Evolutionary conservation across 768 basidiomycete genomes (phyloP).

Genomic region (Suillus discolor): DNA sequence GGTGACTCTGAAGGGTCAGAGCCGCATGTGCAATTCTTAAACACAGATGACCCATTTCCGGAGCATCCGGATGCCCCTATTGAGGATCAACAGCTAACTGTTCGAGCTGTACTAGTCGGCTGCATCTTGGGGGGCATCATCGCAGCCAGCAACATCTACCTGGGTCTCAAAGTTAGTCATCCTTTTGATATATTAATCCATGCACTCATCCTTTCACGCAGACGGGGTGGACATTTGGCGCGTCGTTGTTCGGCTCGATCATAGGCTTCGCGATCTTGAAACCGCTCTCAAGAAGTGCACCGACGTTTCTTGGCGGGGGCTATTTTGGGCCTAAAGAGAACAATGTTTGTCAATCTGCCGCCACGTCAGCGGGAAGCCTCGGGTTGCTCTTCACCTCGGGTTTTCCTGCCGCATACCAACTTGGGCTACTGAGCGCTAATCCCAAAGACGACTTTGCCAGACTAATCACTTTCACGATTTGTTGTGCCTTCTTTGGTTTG

Average conservation of each 20-base stretch:
- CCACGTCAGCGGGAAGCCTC: conserved; percentile 51
- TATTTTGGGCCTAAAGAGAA: conserved; percentile 68
- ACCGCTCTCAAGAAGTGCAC: conserved; percentile 50
- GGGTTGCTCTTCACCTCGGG: conserved; percentile 61
- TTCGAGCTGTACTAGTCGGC: conserved; percentile 50
- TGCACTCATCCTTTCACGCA: not conserved
- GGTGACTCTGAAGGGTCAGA: not conserved
- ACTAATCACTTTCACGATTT: conserved; percentile 53
- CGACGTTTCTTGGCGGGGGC: conserved; percentile 49
- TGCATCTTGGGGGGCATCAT: conserved; percentile 54
- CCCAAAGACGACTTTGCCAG: conserved; percentile 58
- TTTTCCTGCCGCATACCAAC: conserved; percentile 60
- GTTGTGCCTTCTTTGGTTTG: conserved; percentile 60
- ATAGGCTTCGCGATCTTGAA: conserved; percentile 55
- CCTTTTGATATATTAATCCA: not conserved
- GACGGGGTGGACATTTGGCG: conserved; percentile 66
- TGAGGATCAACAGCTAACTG: conserved; percentile 54
- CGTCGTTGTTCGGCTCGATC: conserved; percentile 52
- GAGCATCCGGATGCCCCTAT: conserved; percentile 41
- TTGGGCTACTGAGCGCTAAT: conserved; percentile 46
- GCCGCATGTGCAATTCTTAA: conserved; percentile 4
- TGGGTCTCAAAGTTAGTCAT: conserved; percentile 51
- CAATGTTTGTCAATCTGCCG: conserved; percentile 13
- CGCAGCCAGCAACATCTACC: conserved; percentile 64
- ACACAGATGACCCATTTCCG: conserved; percentile 47